These are phyloP conservation scores for Ceratobasidium sp. DNA, from an alignment of 1,284 basidiomycete species.

Conservation along the genomic window DNA sequence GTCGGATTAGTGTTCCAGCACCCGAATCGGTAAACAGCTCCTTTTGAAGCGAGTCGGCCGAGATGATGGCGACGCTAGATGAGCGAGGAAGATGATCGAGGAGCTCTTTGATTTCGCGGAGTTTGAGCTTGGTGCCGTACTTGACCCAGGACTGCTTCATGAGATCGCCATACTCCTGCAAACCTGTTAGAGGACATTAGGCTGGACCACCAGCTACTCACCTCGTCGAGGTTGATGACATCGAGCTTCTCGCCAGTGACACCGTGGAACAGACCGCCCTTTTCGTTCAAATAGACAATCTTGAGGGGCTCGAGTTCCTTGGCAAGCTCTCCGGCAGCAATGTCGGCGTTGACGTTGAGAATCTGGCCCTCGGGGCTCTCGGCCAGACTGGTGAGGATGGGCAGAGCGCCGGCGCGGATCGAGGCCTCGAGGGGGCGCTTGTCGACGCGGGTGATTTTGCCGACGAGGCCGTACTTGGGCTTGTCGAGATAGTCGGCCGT, in stretches of 20 bases:
- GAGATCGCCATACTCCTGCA: slow-evolving; percentile 90
- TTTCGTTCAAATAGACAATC: slow-evolving; percentile 98
- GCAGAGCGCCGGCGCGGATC: slow-evolving; percentile 90
- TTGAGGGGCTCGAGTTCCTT: slow-evolving; percentile 98
- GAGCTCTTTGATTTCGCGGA: slow-evolving; percentile 99
- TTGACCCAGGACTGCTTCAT: slow-evolving; percentile 99
- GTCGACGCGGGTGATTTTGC: slow-evolving; percentile 90
- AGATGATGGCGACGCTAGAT: slow-evolving; percentile 98
- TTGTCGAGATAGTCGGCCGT: slow-evolving; percentile 93
- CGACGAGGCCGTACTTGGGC: slow-evolving; percentile 92
- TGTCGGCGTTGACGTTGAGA: slow-evolving; percentile 95
- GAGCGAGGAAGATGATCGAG: slow-evolving; percentile 97
- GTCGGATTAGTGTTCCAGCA: slow-evolving; percentile 95
- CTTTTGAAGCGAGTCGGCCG: slow-evolving; percentile 90
- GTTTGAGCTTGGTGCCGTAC: slow-evolving; percentile 98
- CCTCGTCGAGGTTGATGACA: slow-evolving; percentile 97
- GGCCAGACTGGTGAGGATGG: slow-evolving; percentile 90
- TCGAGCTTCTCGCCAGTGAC: slow-evolving; percentile 94
- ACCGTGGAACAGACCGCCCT: slow-evolving; percentile 97
- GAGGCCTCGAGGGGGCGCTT: slow-evolving; percentile 94
- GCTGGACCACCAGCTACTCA: slow-evolving; percentile 53
- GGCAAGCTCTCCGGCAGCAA: slow-evolving; percentile 93
- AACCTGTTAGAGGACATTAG: slow-evolving; percentile 20
- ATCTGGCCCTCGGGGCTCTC: slow-evolving; percentile 93
- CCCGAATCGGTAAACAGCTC: slow-evolving; percentile 99